Base-by-base conservation (phyloP, 148 eudicot genomes). In the Arbutus unedo region DNA sequence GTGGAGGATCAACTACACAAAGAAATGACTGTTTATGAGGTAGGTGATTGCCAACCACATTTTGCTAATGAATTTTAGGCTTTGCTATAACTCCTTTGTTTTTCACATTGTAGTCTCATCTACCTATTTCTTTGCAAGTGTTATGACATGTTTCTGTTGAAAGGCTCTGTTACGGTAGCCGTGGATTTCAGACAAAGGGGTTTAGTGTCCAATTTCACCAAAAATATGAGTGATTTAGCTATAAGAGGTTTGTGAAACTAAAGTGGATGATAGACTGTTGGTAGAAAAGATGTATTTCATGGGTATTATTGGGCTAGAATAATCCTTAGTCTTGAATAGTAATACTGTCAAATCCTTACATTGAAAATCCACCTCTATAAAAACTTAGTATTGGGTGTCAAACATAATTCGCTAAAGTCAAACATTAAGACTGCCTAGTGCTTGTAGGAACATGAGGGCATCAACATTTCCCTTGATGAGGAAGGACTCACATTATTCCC, bases 21-120 rank as follows among this genome's bases (percentile, higher is more conserved):
- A 90, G 99, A 96, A 85, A 96, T 96, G 99, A 89, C 98, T 11
- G 90, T 96, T 60, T 96, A 93, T 81, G 99, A 96, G 99, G 99
- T 96, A 91, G 49, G 56, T 82, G 49, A 21, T 76, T 77, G 57
- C 8, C 2, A 43, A 50, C 43, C 21, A 72, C 50, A 38, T 70
- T 14, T 8, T 60, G 72, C 47, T 44, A 47, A 74, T 11, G 48
- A 59, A 18, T 13, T 45, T 79, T n/a, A 19, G 51, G 51, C 43
- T 41, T 19, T 78, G 50, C 51, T n/a, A 44, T 48, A 6, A 3
- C 56, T 51, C 56, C 77, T 49, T 56, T 31, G 31, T 78, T 23
- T 74, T 76, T 43, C 45, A 11, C 5, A 25, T 38, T 3, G 13
- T 31, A 45, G 66, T 68, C 68, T 23, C 38, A 51, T 51, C 70